Conservation (phyloP, 108 stramenopile genomes). For the Aurantiochytrium sp. region DNA sequence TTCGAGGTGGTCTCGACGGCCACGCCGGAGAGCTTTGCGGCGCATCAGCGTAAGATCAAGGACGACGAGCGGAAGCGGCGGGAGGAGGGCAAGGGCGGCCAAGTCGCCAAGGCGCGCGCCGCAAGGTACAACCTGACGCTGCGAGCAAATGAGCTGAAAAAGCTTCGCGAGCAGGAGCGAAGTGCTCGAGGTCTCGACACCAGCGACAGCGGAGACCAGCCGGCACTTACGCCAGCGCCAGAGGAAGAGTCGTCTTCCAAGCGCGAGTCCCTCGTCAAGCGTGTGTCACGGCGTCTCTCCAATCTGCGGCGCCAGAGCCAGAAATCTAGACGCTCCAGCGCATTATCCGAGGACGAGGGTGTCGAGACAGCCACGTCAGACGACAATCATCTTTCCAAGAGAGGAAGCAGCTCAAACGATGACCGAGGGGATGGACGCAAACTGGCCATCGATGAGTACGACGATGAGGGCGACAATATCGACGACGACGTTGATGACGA, state of each 20-base stretch:
- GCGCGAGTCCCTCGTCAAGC: not conserved
- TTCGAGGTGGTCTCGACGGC: not conserved
- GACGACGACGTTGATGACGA: not conserved
- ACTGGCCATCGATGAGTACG: not conserved
- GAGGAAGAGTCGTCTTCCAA: not conserved
- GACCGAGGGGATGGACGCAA: not conserved
- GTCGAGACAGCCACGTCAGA: too few species aligned
- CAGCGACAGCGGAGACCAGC: too few species aligned
- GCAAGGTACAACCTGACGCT: conserved; percentile 7
- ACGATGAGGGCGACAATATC: not conserved
- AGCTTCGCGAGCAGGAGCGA: not conserved
- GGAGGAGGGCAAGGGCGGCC: not conserved
- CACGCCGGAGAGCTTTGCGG: not conserved
- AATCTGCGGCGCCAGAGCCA: not conserved
- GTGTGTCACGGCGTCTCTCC: not conserved
- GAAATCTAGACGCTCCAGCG: not conserved
- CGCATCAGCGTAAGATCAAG: not conserved
- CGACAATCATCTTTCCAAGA: too few species aligned
- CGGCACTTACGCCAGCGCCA: too few species aligned
- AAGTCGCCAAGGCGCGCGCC: not conserved
- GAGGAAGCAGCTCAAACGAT: too few species aligned
- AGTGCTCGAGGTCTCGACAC: too few species aligned
- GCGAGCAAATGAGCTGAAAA: not conserved
- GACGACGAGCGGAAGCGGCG: not conserved
- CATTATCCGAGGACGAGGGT: not conserved